phyloP scores from a whole-genome alignment of 148 eudicot species.

The Beta vulgaris region DNA sequence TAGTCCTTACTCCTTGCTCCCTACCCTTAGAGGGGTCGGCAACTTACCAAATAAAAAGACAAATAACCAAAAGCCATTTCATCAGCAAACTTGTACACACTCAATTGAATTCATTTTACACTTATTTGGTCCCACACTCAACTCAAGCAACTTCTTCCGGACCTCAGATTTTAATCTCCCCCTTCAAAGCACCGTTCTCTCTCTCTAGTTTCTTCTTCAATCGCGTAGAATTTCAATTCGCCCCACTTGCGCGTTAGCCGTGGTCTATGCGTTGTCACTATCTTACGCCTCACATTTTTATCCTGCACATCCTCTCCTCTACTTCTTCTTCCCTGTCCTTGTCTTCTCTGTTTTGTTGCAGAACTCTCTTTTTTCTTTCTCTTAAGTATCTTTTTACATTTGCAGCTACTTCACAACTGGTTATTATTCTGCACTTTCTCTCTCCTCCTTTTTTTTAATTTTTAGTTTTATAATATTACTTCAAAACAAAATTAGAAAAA shows the following conservation, averaged over 20 bases:
- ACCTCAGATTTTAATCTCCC: no score
- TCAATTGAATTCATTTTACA: no score
- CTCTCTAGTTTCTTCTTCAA: no score
- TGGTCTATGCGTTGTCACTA: constrained; percentile 27
- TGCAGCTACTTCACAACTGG: constrained; percentile 20
- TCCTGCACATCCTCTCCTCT: not conserved
- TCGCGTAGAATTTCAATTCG: constrained; percentile 4
- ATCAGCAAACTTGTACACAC: no score
- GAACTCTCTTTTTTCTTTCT: not conserved
- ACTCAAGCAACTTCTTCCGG: no score
- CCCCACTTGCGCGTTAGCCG: constrained; percentile 29
- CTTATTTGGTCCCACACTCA: no score
- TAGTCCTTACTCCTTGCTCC: no score
- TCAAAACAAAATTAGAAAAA: not conserved
- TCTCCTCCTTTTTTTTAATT: not conserved
- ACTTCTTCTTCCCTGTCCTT: not conserved
- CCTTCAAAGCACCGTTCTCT: no score
- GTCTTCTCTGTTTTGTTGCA: constrained; percentile 15
- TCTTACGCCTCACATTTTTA: constrained; percentile 17
- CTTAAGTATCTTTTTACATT: constrained; percentile 7
- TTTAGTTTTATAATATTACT: not conserved
- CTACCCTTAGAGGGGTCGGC: no score
- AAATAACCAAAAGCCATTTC: no score
- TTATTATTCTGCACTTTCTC: constrained; percentile 12
- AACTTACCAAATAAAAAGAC: no score